Evolutionary conservation across 768 basidiomycete species (phyloP), one percentile per base, ranked within the genome.

Genomic region (Auricularia sp.): DNA sequence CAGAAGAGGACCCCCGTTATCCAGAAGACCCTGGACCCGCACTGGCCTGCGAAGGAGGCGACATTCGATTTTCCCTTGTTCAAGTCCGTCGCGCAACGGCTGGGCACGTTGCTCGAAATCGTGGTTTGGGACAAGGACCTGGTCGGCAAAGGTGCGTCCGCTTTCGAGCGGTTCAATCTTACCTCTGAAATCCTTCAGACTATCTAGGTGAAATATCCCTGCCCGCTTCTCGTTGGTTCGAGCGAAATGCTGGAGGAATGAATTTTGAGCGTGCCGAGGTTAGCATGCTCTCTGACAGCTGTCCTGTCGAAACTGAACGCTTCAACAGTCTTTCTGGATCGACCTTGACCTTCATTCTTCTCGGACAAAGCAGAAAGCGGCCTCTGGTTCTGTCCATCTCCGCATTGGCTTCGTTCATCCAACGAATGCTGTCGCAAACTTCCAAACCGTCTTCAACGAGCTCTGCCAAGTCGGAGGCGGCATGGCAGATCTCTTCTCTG

Each of bases 91-190:
- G 44, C 58, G 14, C 24, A 62, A 33, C n/a, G 33, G 21, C 16
- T 35, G 13, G 65, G 65, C 3, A 39, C 61, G 21, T 21, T 62
- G n/a, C 24, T 65, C 61, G 61, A 65, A n/a, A 16, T 65, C 13
- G 61, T 65, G 29, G 65, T 65, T n/a, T 65, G 65, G 65, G 65
- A 65, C 54, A 65, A 65, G 61, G 65, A 65, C 45, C 16, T 62
- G 18, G 47, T 65, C 35, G 65, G 65, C 13, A 65, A 65, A 37
- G 63, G 63, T 64, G 56, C 44, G 44, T 63, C 16, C 29, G 29
- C 29, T 29, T 29, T 29, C 29, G 29, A 29, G 29, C 29, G 29
- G 29, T 29, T 29, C 29, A 29, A 29, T 29, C 29, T 29, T 29
- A 29, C 29, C 29, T 29, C 29, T 29, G 29, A 29, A 29, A 29